Percentiles rank a stretch among this genome's conserved stretches.
These are phyloP conservation scores for Suhomyces yuchorum DNA, from an alignment of 1,139 yeast genomes.

Conservation along the genomic window DNA sequence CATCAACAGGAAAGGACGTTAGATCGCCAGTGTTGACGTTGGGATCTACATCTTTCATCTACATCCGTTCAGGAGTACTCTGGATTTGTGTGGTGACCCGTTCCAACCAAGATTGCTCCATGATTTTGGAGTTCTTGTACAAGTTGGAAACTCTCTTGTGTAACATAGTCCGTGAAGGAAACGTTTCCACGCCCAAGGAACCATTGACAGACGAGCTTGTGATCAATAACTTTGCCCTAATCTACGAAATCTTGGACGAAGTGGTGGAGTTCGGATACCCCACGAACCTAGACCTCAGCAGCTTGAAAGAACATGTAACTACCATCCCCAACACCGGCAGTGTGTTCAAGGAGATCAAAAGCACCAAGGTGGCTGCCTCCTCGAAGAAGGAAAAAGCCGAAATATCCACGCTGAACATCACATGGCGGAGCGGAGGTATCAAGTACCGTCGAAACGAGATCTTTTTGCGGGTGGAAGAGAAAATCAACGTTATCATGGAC, in stretches of 20 bases:
- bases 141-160: slow-evolving; percentile 53
- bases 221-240: slow-evolving; percentile 57
- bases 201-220: slow-evolving; percentile 34
- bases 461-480: slow-evolving; percentile 74
- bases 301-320: slow-evolving; percentile 31
- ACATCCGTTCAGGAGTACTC: slow-evolving; percentile 66
- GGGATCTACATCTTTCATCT: slow-evolving; percentile 90
- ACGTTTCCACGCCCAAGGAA: slow-evolving; percentile 13
- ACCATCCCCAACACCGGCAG: slow-evolving; percentile 27
- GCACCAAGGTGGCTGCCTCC: slow-evolving; percentile 2
- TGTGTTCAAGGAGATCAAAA: slow-evolving; percentile 23
- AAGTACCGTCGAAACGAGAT: slow-evolving; percentile 84
- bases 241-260: slow-evolving; percentile 80
- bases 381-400: slow-evolving; percentile 3
- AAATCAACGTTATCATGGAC: slow-evolving; percentile 66
- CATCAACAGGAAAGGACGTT: slow-evolving; percentile 31
- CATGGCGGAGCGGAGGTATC: slow-evolving; percentile 77
- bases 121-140: slow-evolving; percentile 76
- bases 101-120: slow-evolving; percentile 82
- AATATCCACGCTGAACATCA: slow-evolving; percentile 19
- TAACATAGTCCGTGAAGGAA: slow-evolving; percentile 24
- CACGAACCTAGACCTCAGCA: slow-evolving; percentile 59
- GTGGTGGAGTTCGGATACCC: slow-evolving; percentile 83
- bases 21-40: slow-evolving; percentile 85
- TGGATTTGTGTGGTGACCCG: slow-evolving; percentile 89